Evolutionary conservation across 2,329 filamentous ascomycete genomes (phyloP).

Genomic region (Ophiostoma ulmi): DNA sequence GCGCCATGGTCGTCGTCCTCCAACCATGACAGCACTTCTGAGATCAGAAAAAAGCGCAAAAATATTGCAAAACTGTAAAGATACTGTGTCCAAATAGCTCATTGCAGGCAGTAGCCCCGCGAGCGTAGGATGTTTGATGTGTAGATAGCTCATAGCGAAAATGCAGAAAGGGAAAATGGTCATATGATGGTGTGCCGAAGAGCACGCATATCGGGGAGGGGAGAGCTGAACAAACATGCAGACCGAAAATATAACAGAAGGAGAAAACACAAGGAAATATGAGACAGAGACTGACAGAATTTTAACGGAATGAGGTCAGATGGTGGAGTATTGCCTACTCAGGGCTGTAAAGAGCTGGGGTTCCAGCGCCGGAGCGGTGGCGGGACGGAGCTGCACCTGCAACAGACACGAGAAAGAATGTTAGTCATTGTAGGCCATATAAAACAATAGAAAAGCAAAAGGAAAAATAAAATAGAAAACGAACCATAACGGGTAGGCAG

Average conservation of each 20-base stretch:
- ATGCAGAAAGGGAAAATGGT: conserved; percentile 30
- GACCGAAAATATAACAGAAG: neutral
- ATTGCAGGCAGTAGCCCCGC: conserved; percentile 35
- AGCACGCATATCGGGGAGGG: conserved; percentile 1
- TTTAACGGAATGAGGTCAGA: neutral
- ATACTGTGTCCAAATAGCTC: conserved; percentile 40
- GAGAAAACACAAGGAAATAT: conserved; percentile 9
- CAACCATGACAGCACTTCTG: neutral
- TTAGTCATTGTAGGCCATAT: neutral
- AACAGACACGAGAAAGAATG: neutral
- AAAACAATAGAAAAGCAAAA: neutral
- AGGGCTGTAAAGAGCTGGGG: conserved; percentile 18
- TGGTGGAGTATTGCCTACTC: neutral
- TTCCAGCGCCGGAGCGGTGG: conserved; percentile 18
- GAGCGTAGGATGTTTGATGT: conserved; percentile 39
- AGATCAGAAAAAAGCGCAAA: conserved; percentile 22
- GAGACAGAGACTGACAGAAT: neutral
- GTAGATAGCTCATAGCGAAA: conserved; percentile 37
- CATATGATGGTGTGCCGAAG: conserved; percentile 6
- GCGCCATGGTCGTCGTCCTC: neutral
- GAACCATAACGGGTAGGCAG: conserved; percentile 55
- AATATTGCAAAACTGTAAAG: conserved; percentile 38
- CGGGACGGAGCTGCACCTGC: conserved; percentile 20
- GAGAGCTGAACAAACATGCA: neutral
- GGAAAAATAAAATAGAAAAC: conserved; percentile 31